Evolutionary conservation across 441 rosid genomes (phyloP).

Genomic region (Breynia disticha): DNA sequence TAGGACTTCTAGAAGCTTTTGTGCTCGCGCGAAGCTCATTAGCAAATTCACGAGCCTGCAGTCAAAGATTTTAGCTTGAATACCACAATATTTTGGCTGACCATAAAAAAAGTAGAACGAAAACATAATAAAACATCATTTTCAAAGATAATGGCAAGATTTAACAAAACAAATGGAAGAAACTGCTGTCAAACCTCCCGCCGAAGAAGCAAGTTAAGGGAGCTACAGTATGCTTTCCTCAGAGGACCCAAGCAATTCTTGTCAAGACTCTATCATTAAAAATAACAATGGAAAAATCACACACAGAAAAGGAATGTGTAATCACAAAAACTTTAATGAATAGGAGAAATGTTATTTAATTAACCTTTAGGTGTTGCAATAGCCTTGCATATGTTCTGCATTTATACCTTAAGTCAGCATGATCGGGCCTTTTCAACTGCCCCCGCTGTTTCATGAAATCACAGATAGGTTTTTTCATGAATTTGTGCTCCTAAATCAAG

Average conservation of each 20-base stretch:
- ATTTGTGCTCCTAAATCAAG: constrained; percentile 8
- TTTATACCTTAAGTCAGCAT: constrained; percentile 96
- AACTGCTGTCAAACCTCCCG: constrained; percentile 62
- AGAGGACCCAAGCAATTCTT: constrained; percentile 76
- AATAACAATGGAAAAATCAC: constrained; percentile 8
- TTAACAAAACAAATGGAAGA: constrained; percentile 5
- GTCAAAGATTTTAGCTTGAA: constrained; percentile 15
- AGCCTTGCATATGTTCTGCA: constrained; percentile 99
- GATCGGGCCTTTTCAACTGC: constrained; percentile 98
- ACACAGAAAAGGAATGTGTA: constrained; percentile 5
- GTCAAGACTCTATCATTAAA: constrained; percentile 69
- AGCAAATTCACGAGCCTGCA: constrained; percentile 97
- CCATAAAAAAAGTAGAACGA: neutral
- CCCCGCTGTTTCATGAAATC: constrained; percentile 63
- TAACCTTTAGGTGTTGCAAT: constrained; percentile 92
- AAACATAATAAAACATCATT: neutral
- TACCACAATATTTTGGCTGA: neutral
- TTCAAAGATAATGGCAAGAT: neutral
- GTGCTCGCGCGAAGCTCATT: constrained; percentile 99
- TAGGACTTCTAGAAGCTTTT: constrained; percentile 91
- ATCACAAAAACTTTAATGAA: constrained; percentile 3
- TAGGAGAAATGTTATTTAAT: constrained; percentile 12
- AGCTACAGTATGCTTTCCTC: constrained; percentile 96
- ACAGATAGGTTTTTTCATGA: constrained; percentile 13
- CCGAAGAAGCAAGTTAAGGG: constrained; percentile 93